Evolutionary conservation across 2,329 filamentous ascomycete species (phyloP), one percentile per base, ranked within the genome.

Genomic region (Fusarium sp.): DNA sequence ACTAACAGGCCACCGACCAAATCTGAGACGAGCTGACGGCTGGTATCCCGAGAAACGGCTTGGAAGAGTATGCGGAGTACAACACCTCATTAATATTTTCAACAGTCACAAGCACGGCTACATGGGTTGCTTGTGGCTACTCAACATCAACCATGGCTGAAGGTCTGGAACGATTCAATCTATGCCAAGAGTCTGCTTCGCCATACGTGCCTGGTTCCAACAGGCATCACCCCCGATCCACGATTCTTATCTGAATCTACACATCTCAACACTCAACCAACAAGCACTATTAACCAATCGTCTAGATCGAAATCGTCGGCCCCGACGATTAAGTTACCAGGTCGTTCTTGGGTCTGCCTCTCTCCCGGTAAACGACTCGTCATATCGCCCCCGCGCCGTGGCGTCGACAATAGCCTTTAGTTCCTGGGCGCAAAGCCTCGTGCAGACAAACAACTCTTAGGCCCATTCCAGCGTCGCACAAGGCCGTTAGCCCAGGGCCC

Each of bases 81-180:
- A 24, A 24, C 11, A 14, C 18, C 10, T n/a, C 4, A 7, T 17
- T 51, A 2, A 9, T 0, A 13, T 49, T 33, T n/a, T 5, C 3
- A 0, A 33, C 22, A 12, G 11, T 2, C 6, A 18, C 0, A 5
- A 24, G 48, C 17, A 33, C 28, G 28, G 15, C 5, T 18, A 17
- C 14, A 33, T 31, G 9, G 4, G 0, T 48, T 31, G 14, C 14
- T 15, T 24, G 11, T 4, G 10, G 10, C 4, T 12, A 2, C 4
- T 33, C 7, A 18, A 3, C 5, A 17, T 18, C 7, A 6, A 18
- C 18, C n/a, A 38, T 5, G 49, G n/a, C 14, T 54, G 12, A 4
- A 15, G 18, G 24, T 55, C 36, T 41, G 8, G 52, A 55, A 24
- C 26, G 7, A 28, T 24, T 7, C 0, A n/a, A 31, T 31, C 26